These are phyloP conservation scores for Litsea cubeba DNA, from an alignment of 164 flowering plant genomes.

Conservation along the genomic window DNA sequence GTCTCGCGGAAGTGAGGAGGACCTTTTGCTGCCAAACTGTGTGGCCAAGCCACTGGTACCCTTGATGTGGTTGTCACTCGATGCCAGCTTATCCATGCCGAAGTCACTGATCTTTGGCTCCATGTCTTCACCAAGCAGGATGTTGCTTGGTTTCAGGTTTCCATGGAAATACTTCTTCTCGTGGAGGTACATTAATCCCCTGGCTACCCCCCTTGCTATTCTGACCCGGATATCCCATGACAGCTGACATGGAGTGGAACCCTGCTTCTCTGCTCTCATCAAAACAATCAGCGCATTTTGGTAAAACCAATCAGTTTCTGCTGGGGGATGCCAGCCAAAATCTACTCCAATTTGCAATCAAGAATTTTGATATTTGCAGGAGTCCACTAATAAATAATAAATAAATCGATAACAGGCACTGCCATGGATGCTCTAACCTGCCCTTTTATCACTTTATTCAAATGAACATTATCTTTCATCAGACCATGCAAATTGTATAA, in stretches of 20 bases:
- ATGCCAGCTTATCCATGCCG: conserved; percentile 68
- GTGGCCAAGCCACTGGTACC: conserved; percentile 55
- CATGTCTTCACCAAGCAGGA: conserved; percentile 68
- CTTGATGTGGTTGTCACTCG: conserved; percentile 47
- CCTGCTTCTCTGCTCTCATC: conserved; percentile 53
- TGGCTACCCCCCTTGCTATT: conserved; percentile 86
- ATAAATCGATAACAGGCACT: no score
- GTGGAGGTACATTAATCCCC: conserved; percentile 78
- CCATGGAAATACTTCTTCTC: conserved; percentile 97
- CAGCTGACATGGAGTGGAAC: conserved; percentile 72
- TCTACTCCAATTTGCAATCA: background rate
- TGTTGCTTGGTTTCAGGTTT: conserved; percentile 83
- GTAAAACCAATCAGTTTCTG: background rate
- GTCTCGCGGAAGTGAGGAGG: conserved; percentile 81
- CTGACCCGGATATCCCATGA: conserved; percentile 85
- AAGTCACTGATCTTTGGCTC: conserved; percentile 89
- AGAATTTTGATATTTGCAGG: background rate
- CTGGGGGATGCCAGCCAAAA: background rate
- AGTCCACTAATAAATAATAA: no score
- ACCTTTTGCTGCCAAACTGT: conserved; percentile 82
- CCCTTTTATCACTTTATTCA: no score
- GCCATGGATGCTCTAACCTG: no score
- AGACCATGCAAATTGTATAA: no score
- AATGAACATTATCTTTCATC: no score
- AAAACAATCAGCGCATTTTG: background rate